These are phyloP conservation scores for Testicularia cyperi DNA, from an alignment of 1,284 basidiomycete species.

Conservation along the genomic window DNA sequence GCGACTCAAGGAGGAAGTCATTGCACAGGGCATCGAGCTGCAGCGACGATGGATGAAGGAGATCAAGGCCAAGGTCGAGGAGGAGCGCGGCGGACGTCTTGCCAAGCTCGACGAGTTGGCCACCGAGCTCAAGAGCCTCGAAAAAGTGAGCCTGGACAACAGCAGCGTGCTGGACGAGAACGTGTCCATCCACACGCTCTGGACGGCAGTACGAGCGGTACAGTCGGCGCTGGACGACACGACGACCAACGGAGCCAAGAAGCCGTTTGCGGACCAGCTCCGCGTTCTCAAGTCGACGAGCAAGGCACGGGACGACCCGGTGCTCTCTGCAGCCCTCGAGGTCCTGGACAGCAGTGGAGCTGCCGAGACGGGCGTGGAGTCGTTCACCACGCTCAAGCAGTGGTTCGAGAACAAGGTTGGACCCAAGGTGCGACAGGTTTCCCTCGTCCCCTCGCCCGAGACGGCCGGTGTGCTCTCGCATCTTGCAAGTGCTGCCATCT, in stretches of 20 bases:
- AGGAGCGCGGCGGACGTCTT: constrained; percentile 91
- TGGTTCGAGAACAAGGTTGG: constrained; percentile 87
- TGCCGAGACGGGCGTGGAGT: constrained; percentile 80
- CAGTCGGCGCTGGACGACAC: constrained; percentile 64
- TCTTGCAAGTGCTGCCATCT: constrained; percentile 76
- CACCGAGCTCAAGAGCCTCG: constrained; percentile 83
- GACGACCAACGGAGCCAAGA: constrained; percentile 67
- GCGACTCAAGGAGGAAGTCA: constrained; percentile 85
- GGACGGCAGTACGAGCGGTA: constrained; percentile 60
- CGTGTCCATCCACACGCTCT: constrained; percentile 76
- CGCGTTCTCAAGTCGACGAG: constrained; percentile 73
- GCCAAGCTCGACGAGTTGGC: constrained; percentile 92
- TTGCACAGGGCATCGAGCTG: constrained; percentile 94
- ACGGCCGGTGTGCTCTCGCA: constrained; percentile 81
- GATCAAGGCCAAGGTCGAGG: constrained; percentile 91
- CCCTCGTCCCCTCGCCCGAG: constrained; percentile 76
- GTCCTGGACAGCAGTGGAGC: constrained; percentile 69
- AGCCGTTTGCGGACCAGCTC: constrained; percentile 85
- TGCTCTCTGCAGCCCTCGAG: constrained; percentile 43
- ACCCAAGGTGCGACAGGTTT: constrained; percentile 80
- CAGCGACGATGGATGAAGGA: constrained; percentile 95
- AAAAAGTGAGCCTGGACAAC: constrained; percentile 88
- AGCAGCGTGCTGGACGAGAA: constrained; percentile 85
- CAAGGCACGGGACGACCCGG: constrained; percentile 65
- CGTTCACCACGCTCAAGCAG: constrained; percentile 79